Evolutionary conservation across 1,139 yeast genomes (phyloP).

Genomic region (Yamadazyma siamensis): DNA sequence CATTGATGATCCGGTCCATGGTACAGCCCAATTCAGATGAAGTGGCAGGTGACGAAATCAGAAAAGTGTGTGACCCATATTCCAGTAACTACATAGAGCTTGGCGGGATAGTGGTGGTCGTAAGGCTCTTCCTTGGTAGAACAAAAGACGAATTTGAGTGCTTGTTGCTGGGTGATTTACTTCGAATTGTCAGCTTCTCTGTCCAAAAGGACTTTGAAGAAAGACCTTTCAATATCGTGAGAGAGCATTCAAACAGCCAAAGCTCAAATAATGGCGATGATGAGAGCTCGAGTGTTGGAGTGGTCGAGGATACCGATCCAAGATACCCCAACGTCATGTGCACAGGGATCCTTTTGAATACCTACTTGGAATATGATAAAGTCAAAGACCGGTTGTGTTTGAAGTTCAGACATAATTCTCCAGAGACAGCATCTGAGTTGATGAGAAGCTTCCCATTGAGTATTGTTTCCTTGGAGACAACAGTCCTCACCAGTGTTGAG

Average conservation of each 20-base stretch:
- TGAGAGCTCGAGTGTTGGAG: neutral
- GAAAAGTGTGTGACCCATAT: constrained; percentile 28
- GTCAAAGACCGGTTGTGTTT: constrained; percentile 17
- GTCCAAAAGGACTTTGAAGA: constrained; percentile 7
- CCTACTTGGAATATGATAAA: constrained; percentile 22
- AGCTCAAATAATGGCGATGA: neutral
- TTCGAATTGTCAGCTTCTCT: constrained; percentile 28
- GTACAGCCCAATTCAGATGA: constrained; percentile 6
- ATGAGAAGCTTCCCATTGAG: constrained; percentile 32
- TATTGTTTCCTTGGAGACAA: constrained; percentile 30
- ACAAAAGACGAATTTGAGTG: constrained; percentile 20
- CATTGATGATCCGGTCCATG: constrained; percentile 26
- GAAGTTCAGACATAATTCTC: constrained; percentile 15
- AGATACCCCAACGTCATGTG: constrained; percentile 21
- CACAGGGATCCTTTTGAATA: constrained; percentile 30
- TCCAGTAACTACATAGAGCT: constrained; percentile 24
- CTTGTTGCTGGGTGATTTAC: constrained; percentile 33
- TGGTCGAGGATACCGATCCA: constrained; percentile 1
- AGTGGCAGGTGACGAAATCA: constrained; percentile 14
- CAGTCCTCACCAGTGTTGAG: constrained; percentile 17
- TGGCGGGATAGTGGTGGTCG: constrained; percentile 38
- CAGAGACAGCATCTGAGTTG: constrained; percentile 14
- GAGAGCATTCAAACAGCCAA: neutral
- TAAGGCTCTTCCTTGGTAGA: constrained; percentile 26
- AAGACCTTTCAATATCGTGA: constrained; percentile 1